Evolutionary conservation across 202 grass and related monocot genomes (phyloP), one percentile per base, ranked within the genome.

Genomic region (Dendrocalamus latiflorus): DNA sequence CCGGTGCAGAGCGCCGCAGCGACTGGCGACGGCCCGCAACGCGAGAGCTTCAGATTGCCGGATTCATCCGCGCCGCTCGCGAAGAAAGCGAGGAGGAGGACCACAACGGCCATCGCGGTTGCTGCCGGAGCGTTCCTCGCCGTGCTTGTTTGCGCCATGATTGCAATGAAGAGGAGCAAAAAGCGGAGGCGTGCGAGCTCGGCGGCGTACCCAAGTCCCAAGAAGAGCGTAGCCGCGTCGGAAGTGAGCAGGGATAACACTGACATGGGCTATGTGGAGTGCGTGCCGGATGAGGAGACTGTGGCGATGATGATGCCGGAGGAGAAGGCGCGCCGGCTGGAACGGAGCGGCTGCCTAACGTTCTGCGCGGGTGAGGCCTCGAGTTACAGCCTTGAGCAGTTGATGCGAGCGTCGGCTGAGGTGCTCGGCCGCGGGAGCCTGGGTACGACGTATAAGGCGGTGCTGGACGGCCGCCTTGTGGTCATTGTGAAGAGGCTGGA

Each of bases 361-460:
- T 99, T 99, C 83, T 99, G 92, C 68, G 96, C 96, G 0, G 96
- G 96, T 12, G 96, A 99, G 50, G 70, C 91, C 9, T 78, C 87
- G 0, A 85, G 83, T 44, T 98, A 92, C 87, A 98, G 53, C 38
- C 87, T 98, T 6, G 96, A 98, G 78, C 96, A 98, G 85, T 80
- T 98, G 43, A 98, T 98, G 96, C 87, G 91, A 59, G 96, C 93
- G 0, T 98, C 96, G 0, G 96, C 96, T 0, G 96, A 98, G 87
- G 92, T 95, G 85, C 81, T 98, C 4, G 96, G 96, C 30, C 92
- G 89, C 47, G 96, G 93, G 26, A 90, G 93, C 84, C 79, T 95
- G 14, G 96, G 96, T 14, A 93, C 93, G 6, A 99, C 96, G 10
- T 99, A 99, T 74, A 99, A 99, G 71, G 96, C 96, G 0, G 91